Base-by-base conservation (phyloP, 345 rosid genomes). In the Lumnitzera racemosa region DNA sequence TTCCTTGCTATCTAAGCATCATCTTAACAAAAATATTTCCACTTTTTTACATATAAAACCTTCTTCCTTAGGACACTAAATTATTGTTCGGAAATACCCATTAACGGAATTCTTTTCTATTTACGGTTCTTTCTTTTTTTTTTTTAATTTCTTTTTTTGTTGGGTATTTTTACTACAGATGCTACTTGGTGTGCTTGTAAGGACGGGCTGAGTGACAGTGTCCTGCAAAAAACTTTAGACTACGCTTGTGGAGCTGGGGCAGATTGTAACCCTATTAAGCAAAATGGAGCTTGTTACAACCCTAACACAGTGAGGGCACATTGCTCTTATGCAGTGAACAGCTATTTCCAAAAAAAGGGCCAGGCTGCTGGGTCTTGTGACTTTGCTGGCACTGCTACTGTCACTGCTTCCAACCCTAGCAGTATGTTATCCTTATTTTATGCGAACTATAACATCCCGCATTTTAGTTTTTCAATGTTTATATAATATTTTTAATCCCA, bases 211-310 rank as follows among this genome's bases (percentile, higher is more conserved):
- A 17, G 68, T 62, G 96, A 89, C 0, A 5, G 47, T 15, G 74
- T 50, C 3, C 77, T 87, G 2, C 98, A 92, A 70, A 92, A 89
- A 66, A 49, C 79, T 12, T 49, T 92, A 27, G 98, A 92, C 72
- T 92, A 83, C 57, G 98, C 98, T 1, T 92, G 98, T 66, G 98
- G 96, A 68, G 81, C 89, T 59, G 94, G 94, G 29, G 94, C 88
- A 46, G 94, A 86, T 17, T 86, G 90, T 63, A 23, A 72, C 4
- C 61, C 70, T 20, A 86, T 84, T 64, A 62, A 77, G 31, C 85
- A 79, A 68, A 89, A 53, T 63, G 99, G 96, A 41, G 76, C 65
- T 24, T 94, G 99, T 73, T 94, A 53, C 68, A 78, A 79, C 46
- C 99, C 97, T 24, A 86, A 90, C 80, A 86, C 91, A 15, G 61